Conservation (phyloP, 805 yeast genomes). For the Candida xiaguanensis region DNA sequence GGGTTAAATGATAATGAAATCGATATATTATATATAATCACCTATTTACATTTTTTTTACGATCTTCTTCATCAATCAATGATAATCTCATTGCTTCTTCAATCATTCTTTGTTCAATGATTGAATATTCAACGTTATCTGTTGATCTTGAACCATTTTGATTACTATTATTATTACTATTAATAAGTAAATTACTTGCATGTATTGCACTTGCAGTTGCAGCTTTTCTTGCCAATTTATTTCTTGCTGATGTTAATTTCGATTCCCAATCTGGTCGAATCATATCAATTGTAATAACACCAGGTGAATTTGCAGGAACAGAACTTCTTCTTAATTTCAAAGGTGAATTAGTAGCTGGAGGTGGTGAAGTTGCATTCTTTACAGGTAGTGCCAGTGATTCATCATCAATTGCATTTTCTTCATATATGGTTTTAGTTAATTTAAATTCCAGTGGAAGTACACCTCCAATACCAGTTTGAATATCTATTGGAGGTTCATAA, state of each 20-base stretch:
- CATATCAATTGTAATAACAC: slow-evolving; percentile 73
- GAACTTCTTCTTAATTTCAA: slow-evolving; percentile 35
- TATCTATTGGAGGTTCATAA: slow-evolving; percentile 58
- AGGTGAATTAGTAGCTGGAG: slow-evolving; percentile 1
- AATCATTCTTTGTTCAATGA: slow-evolving; percentile 67
- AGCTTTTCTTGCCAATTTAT: slow-evolving; percentile 75
- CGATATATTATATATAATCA: background rate
- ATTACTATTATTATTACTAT: slow-evolving; percentile 15
- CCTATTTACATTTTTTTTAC: slow-evolving; percentile 22
- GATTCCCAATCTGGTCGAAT: slow-evolving; percentile 93
- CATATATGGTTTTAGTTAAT: slow-evolving; percentile 10
- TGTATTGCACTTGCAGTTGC: slow-evolving; percentile 95
- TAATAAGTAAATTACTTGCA: slow-evolving; percentile 70
- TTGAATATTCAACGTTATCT: slow-evolving; percentile 6
- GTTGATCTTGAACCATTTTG: slow-evolving; percentile 5
- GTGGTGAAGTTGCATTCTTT: slow-evolving; percentile 4
- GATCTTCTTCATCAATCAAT: slow-evolving; percentile 63
- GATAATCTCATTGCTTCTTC: slow-evolving; percentile 79
- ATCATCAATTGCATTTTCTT: slow-evolving; percentile 5
- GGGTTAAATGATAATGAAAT: too few species aligned
- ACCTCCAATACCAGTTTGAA: slow-evolving; percentile 57
- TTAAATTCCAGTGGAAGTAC: slow-evolving; percentile 41
- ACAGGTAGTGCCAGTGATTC: background rate
- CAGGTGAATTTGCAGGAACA: slow-evolving; percentile 61
- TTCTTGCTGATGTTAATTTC: slow-evolving; percentile 66